Evolutionary conservation across 2,329 filamentous ascomycete genomes (phyloP), one percentile per base, ranked within the genome.

Genomic region (Cordyceps javanica): DNA sequence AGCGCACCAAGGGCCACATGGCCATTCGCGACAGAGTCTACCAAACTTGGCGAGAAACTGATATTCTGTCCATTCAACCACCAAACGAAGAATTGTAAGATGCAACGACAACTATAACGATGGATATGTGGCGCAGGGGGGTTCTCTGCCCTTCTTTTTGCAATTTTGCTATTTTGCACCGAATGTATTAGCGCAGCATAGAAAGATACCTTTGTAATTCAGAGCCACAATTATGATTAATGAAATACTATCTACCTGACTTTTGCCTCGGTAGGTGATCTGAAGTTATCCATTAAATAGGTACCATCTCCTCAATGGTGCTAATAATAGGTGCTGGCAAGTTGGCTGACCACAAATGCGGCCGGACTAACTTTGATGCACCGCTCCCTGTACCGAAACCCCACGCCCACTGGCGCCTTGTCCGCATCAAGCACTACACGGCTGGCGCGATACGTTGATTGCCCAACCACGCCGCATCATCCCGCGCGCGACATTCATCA

Each of bases 1-100:
- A 70, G 69, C 69, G 73, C 46, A 72, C 69, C 1, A 63, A 69
- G 32, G 74, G 74, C 3, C 73, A 76, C 52, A 66, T 69, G 61
- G 66, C 66, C 1, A 72, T 76, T 25, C 63, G 70, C 49, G 61
- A 65, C 46, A 32, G 59, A 26, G 59, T 67, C 34, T 67, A 67
- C 59, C 49, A 60, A 44, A 57, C 62, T 3, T 66, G 63, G 65
- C 57, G 61, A 19, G 58, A 66, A 41, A 54, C 51, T 2, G 51
- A 54, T 13, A 45, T 54, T 25, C 45, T 59, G 13, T 21, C 34
- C 16, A 23, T 26, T 28, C 49, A 46, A 16, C 21, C 21, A 30
- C 9, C 44, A 26, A 38, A 13, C 23, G 46, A 36, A 45, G 55
- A 59, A 42, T 51, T 58, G 25, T 58, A 46, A 53, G 30, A 39